phyloP scores from a whole-genome alignment of 2,329 filamentous ascomycete species.

The Monosporascus sp. region DNA sequence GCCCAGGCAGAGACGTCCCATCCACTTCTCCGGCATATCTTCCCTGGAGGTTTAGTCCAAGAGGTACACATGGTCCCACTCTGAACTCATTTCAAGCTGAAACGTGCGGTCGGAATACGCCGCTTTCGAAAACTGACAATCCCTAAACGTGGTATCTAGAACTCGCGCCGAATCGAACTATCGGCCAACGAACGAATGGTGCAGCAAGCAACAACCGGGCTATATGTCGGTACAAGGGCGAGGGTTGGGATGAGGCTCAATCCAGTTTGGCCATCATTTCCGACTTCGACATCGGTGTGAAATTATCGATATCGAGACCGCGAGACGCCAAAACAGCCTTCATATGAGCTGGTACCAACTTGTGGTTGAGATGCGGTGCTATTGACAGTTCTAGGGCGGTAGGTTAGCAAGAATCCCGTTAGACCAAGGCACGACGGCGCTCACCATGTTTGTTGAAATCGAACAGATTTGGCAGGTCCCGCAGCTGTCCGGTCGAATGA shows the following conservation, averaged over 20 bases:
- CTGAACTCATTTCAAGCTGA: background rate
- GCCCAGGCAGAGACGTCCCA: background rate
- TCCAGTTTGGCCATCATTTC: slow-evolving; percentile 98
- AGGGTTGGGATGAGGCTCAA: slow-evolving; percentile 48
- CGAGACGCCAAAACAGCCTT: slow-evolving; percentile 66
- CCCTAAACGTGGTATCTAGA: slow-evolving; percentile 13
- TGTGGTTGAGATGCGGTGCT: slow-evolving; percentile 76
- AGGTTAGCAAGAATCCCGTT: slow-evolving; percentile 15
- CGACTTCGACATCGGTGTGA: slow-evolving; percentile 84
- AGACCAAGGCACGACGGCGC: slow-evolving; percentile 20
- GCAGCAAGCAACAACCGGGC: slow-evolving; percentile 26
- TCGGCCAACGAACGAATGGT: slow-evolving; percentile 24
- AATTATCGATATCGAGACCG: slow-evolving; percentile 88
- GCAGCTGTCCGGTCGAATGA: slow-evolving; percentile 72
- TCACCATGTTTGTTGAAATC: slow-evolving; percentile 91
- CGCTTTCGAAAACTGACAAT: background rate
- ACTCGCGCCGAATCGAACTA: slow-evolving; percentile 20
- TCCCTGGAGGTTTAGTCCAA: background rate
- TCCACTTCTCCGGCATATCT: background rate
- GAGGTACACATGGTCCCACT: background rate
- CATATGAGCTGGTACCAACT: slow-evolving; percentile 81
- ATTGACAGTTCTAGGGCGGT: slow-evolving; percentile 80
- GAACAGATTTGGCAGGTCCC: slow-evolving; percentile 83
- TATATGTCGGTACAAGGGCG: slow-evolving; percentile 23
- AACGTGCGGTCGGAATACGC: background rate